Percentiles rank a stretch among this genome's conserved stretches.
These are phyloP conservation scores for Penicillium paneum DNA, from an alignment of 2,329 filamentous ascomycete species.

Conservation along the genomic window DNA sequence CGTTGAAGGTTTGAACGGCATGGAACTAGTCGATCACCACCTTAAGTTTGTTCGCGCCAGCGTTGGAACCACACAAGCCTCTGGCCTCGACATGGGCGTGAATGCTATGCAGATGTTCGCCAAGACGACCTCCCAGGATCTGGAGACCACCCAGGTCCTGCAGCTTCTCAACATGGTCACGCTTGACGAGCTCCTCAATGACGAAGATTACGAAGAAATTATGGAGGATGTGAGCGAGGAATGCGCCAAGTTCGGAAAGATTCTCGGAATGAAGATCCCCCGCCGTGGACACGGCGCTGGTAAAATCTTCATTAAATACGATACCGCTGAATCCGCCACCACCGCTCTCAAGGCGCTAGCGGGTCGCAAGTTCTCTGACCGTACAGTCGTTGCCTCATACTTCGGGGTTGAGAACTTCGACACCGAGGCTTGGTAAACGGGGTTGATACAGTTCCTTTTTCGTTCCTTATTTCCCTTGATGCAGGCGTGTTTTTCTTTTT, in stretches of 20 bases:
- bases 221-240: conserved; percentile 91
- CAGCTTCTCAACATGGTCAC: conserved; percentile 99
- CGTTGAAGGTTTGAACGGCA: conserved; percentile 84
- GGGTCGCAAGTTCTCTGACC: conserved; percentile 90
- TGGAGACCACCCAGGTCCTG: conserved; percentile 78
- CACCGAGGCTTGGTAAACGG: conserved; percentile 25
- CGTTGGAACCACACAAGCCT: conserved; percentile 88
- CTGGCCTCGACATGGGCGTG: conserved; percentile 90
- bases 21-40: conserved; percentile 84
- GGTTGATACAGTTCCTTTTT: background rate
- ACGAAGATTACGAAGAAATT: conserved; percentile 97
- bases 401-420: conserved; percentile 98
- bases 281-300: conserved; percentile 84
- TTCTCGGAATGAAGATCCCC: conserved; percentile 89
- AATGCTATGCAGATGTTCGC: conserved; percentile 98
- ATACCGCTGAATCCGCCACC: conserved; percentile 70
- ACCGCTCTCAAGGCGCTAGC: conserved; percentile 87
- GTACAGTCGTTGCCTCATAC: conserved; percentile 94
- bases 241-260: conserved; percentile 81
- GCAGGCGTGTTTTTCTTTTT: conserved; percentile 10
- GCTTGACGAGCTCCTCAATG: conserved; percentile 86
- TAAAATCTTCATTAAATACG: conserved; percentile 97
- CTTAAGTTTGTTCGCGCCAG: conserved; percentile 86
- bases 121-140: conserved; percentile 74
- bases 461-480: conserved; percentile 7